These are phyloP conservation scores for Chalara sp. DNA, from an alignment of 2,329 filamentous ascomycete genomes.

Conservation along the genomic window DNA sequence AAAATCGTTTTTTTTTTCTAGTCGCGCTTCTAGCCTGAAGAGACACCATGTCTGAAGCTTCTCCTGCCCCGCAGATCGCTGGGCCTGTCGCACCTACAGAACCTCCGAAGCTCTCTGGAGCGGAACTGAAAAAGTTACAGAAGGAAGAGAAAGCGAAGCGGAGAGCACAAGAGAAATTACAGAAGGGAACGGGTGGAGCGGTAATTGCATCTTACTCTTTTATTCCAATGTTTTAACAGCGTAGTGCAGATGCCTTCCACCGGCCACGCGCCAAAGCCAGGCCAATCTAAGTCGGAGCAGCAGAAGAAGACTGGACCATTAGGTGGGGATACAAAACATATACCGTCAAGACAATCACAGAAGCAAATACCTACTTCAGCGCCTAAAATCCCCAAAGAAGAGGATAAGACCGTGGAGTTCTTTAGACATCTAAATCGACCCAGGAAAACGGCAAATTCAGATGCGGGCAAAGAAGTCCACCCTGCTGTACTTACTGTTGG, in stretches of 20 bases:
- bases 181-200: constrained; percentile 34
- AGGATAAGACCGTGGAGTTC: constrained; percentile 62
- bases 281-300: constrained; percentile 22
- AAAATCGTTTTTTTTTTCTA: too few species aligned
- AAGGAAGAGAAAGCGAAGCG: constrained; percentile 89
- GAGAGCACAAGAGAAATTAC: constrained; percentile 62
- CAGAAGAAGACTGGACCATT: constrained; percentile 26
- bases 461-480: constrained; percentile 67
- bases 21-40: too few species aligned
- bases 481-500: constrained; percentile 79
- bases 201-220: constrained; percentile 14
- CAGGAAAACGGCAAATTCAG: constrained; percentile 56
- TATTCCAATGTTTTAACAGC: too few species aligned
- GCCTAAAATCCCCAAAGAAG: constrained; percentile 43
- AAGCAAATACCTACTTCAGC: constrained; percentile 28
- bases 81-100: constrained; percentile 11
- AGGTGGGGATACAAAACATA: constrained; percentile 20
- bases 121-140: constrained; percentile 68
- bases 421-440: constrained; percentile 80
- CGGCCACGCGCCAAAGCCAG: constrained; percentile 15
- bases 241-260: background rate
- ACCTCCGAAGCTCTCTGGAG: constrained; percentile 51
- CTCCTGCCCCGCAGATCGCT: too few species aligned
- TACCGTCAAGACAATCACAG: constrained; percentile 20
- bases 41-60: too few species aligned